A percentile compares a stretch with the other conserved stretches of the same genome.
Conservation (phyloP, 192 early-diverging fungal species). For the Chytriomyces sp. region DNA sequence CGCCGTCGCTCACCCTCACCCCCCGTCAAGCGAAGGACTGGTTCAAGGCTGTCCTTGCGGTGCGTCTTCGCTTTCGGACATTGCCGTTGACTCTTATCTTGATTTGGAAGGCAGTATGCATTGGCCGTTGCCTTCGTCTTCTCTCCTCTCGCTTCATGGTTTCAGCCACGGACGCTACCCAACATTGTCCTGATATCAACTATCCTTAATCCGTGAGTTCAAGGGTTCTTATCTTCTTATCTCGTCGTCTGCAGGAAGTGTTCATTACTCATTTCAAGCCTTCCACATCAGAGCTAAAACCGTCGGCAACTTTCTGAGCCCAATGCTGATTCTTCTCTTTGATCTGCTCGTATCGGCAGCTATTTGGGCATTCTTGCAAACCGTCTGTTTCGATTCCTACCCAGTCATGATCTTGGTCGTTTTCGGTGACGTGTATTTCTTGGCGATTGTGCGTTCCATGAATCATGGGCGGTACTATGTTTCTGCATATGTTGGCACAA, state of each 20-base stretch:
- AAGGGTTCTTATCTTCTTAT: neutral
- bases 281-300: conserved; percentile 4
- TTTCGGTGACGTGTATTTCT: conserved; percentile 7
- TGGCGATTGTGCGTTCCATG: conserved; percentile 2
- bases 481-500: conserved; percentile 3
- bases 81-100: neutral
- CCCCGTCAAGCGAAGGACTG: conserved; percentile 20
- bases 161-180: conserved; percentile 4
- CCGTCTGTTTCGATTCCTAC: neutral
- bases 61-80: neutral
- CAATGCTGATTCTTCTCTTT: neutral
- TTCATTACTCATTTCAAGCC: neutral
- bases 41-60: conserved; percentile 20
- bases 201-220: conserved; percentile 26
- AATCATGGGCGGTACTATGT: conserved; percentile 10
- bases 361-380: conserved; percentile 16
- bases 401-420: neutral
- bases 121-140: conserved; percentile 26
- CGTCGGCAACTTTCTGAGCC: conserved; percentile 23
- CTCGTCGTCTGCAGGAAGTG: neutral
- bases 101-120: neutral
- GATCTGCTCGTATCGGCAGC: neutral
- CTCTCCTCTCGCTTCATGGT: conserved; percentile 2
- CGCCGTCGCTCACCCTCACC: too few relatives aligned
- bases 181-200: conserved; percentile 24